Conservation (phyloP, 2,329 filamentous ascomycete genomes). For the Pseudocercospora musae region DNA sequence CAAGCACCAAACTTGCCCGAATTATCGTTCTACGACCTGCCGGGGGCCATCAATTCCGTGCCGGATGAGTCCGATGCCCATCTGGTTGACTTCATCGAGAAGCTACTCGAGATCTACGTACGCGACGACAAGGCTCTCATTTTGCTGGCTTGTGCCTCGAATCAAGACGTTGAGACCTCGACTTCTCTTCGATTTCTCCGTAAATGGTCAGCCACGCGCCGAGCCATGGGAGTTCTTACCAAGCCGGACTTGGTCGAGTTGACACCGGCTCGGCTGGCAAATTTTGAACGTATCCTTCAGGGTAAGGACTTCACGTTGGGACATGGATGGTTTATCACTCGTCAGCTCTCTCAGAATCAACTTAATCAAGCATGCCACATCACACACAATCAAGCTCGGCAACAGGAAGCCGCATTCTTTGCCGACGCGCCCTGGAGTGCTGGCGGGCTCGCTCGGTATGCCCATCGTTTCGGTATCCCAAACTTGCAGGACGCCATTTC, state of each 20-base stretch:
- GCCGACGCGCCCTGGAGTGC: conserved; percentile 44
- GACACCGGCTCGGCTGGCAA: conserved; percentile 33
- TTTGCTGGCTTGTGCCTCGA: conserved; percentile 74
- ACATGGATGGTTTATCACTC: conserved; percentile 76
- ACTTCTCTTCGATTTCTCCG: conserved; percentile 63
- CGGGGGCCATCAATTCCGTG: conserved; percentile 73
- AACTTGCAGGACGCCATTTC: conserved; percentile 51
- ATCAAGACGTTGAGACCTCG: conserved; percentile 72
- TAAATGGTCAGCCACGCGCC: conserved; percentile 39
- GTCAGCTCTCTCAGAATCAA: conserved; percentile 57
- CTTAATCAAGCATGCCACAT: conserved; percentile 39
- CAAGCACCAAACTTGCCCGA: conserved; percentile 67
- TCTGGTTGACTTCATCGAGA: conserved; percentile 65
- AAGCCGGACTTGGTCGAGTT: conserved; percentile 71
- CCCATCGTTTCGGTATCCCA: conserved; percentile 51
- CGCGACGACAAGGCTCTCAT: conserved; percentile 67
- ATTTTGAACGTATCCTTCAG: conserved; percentile 43
- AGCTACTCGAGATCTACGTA: conserved; percentile 63
- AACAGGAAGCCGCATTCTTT: conserved; percentile 54
- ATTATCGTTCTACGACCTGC: conserved; percentile 80
- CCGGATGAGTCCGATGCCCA: conserved; percentile 61
- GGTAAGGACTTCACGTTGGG: conserved; percentile 62
- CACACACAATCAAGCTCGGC: conserved; percentile 47
- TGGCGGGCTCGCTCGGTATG: conserved; percentile 37
- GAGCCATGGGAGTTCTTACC: conserved; percentile 62